Evolutionary conservation across 208 protist genomes (phyloP).

Genomic region (Porcisia hertigi): DNA sequence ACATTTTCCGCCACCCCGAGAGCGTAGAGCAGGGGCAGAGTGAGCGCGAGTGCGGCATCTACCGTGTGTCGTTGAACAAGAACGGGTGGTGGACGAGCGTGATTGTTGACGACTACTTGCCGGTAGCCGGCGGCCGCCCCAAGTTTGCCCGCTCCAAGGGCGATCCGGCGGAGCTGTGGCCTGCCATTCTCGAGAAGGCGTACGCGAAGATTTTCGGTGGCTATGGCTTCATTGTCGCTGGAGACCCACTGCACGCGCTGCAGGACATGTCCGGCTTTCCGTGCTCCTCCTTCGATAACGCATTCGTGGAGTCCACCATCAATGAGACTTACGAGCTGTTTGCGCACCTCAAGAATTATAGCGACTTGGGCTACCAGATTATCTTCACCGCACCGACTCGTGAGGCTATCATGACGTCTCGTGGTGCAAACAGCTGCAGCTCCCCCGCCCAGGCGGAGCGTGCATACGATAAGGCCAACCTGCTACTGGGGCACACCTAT

Average conservation of each 20-base stretch:
- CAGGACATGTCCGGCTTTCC: constrained; percentile 82
- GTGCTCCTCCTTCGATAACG: constrained; percentile 70
- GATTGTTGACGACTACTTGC: constrained; percentile 88
- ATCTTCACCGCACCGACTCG: constrained; percentile 67
- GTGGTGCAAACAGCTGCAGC: constrained; percentile 28
- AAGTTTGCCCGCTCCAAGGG: constrained; percentile 64
- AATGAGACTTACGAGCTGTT: constrained; percentile 64
- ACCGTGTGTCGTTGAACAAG: constrained; percentile 85
- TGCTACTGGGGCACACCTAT: constrained; percentile 69
- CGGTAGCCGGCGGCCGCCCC: constrained; percentile 53
- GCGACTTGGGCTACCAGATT: constrained; percentile 49
- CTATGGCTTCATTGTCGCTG: constrained; percentile 79
- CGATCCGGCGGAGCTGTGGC: constrained; percentile 82
- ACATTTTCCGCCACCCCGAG: constrained; percentile 75
- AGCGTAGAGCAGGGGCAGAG: constrained; percentile 51
- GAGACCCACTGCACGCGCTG: constrained; percentile 73
- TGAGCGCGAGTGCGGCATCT: constrained; percentile 60
- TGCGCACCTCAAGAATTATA: constrained; percentile 45
- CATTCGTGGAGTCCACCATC: constrained; percentile 45
- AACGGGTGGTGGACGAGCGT: constrained; percentile 90
- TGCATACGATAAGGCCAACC: constrained; percentile 52
- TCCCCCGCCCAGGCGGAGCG: constrained; percentile 37
- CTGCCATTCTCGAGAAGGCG: constrained; percentile 83
- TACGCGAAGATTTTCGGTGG: constrained; percentile 88
- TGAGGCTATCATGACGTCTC: constrained; percentile 50